Evolutionary conservation across 2,329 filamentous ascomycete genomes (phyloP), one percentile per base, ranked within the genome.

Genomic region (Didymella lethalis): DNA sequence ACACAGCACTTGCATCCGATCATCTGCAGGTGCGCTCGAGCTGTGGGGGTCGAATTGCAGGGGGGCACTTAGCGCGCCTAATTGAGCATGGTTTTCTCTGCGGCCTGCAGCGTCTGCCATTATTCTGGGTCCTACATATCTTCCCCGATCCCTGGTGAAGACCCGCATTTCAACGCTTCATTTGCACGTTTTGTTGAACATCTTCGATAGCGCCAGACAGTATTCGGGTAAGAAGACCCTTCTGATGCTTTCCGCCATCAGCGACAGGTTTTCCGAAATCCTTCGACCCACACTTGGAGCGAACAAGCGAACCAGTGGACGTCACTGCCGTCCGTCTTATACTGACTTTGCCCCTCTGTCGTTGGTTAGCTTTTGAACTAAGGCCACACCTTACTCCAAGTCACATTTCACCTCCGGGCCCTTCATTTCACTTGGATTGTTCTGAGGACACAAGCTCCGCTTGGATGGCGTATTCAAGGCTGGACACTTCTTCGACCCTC

Each of bases 381-480:
- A 28, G 26, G 14, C 32, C 50, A 47, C 25, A 28, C 10, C 20
- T 40, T 34, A 31, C 26, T 41, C 14, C 23, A n/a, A 40, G 23
- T 20, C 10, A 40, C 5, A 20, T 26, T 10, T 25, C 20, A 16
- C 34, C 38, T 38, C 26, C 7, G 25, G n/a, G 7, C 16, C 20
- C 12, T 46, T 16, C 10, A 31, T 16, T 25, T 48, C 29, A 44
- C 44, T 25, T 29, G 11, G 25, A 16, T 23, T 31, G 10, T 10
- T 38, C 34, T 23, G 26, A 29, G 8, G 3, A 28, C 10, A 18
- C 8, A 54, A 51, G 48, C 29, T 63, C 32, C 8, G 65, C 72
- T 67, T 74, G 70, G 62, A 77, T 77, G 73, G 73, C 74, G 71
- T 64, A 68, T 64, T 64, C 65, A 63, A 62, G 63, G 57, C 63